Conservation (phyloP, 2,329 filamentous ascomycete genomes). For the Helicocarpus griseus region DNA sequence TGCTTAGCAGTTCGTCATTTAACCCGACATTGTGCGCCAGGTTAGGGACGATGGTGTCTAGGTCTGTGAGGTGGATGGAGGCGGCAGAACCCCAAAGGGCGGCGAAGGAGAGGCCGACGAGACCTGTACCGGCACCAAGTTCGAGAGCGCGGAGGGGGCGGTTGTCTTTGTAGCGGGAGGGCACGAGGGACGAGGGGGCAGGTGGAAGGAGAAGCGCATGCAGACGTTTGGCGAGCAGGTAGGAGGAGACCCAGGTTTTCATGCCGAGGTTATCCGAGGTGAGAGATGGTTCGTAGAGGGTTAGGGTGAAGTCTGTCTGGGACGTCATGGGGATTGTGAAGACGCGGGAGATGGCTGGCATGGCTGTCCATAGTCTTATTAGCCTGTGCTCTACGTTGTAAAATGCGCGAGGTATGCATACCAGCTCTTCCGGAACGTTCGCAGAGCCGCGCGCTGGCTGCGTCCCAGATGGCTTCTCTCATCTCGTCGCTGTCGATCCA, state of each 20-base stretch:
- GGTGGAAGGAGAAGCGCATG: slow-evolving; percentile 30
- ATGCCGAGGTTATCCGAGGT: slow-evolving; percentile 81
- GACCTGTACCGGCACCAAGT: slow-evolving; percentile 78
- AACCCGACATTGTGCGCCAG: slow-evolving; percentile 60
- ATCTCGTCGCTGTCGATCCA: slow-evolving; percentile 38
- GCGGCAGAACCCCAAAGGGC: slow-evolving; percentile 49
- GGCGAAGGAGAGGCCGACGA: slow-evolving; percentile 81
- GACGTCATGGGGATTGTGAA: slow-evolving; percentile 47
- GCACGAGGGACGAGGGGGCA: slow-evolving; percentile 24
- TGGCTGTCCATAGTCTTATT: slow-evolving; percentile 37
- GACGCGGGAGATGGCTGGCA: slow-evolving; percentile 52
- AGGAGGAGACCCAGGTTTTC: slow-evolving; percentile 94
- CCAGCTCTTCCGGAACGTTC: slow-evolving; percentile 74
- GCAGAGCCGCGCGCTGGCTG: slow-evolving; percentile 68
- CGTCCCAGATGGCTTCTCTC: slow-evolving; percentile 52
- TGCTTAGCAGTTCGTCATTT: slow-evolving; percentile 51
- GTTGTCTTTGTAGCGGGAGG: slow-evolving; percentile 15
- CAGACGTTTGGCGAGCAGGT: slow-evolving; percentile 69
- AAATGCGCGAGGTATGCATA: slow-evolving; percentile 23
- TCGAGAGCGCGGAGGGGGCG: slow-evolving; percentile 50
- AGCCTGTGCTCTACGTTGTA: slow-evolving; percentile 1
- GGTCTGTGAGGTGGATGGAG: slow-evolving; percentile 66
- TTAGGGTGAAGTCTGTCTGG: slow-evolving; percentile 49
- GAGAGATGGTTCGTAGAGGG: slow-evolving; percentile 74
- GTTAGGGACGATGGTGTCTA: slow-evolving; percentile 76